Base-by-base conservation (phyloP, 768 basidiomycete genomes). In the Dioszegia crocea region DNA sequence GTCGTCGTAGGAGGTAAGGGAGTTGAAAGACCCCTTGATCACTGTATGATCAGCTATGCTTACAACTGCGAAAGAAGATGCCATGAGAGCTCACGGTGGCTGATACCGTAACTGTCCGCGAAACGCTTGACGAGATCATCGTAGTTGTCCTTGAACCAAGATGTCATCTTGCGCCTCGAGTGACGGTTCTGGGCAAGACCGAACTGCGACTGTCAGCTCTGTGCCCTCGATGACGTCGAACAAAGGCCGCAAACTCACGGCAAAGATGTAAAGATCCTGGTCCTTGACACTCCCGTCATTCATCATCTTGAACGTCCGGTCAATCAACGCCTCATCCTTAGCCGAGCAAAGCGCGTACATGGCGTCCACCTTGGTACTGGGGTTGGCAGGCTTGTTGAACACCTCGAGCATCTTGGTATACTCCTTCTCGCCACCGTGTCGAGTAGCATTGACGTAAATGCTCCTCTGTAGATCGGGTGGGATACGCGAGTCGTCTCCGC, bases 401-500 rank as follows among this genome's bases (percentile, higher is more conserved):
- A 92, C 81, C 60, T 80, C 80, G 66, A 85, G 81, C 40, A 87
- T 80, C 36, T 85, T 85, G 31, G 89, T 84, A 67, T 86, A 94
- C 70, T 93, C 91, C 24, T 78, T 79, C 31, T 77, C 77, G 21
- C 90, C 89, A 39, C 89, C 90, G 67, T 88, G 78, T 71, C 82
- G 81, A 56, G 90, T 87, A 52, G 86, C 86, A 85, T 69, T 69
- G 50, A 57, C 36, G 43, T 66, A 75, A 40, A 84, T 83, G 40
- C 81, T 77, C 27, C 79, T 69, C 64, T 87, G 82, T 45, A 98
- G 77, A 78, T 97, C 93, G 26, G 84, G 82, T 6, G 90, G 89
- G 64, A 98, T 89, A 53, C 77, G 80, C 0, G 86, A 86, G 66
- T 87, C 84, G 70, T 94, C 88, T 8, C 84, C 84, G 14, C 84